These are phyloP conservation scores for Gynochthodes officinalis DNA, from an alignment of 257 asterid genomes.

Conservation along the genomic window DNA sequence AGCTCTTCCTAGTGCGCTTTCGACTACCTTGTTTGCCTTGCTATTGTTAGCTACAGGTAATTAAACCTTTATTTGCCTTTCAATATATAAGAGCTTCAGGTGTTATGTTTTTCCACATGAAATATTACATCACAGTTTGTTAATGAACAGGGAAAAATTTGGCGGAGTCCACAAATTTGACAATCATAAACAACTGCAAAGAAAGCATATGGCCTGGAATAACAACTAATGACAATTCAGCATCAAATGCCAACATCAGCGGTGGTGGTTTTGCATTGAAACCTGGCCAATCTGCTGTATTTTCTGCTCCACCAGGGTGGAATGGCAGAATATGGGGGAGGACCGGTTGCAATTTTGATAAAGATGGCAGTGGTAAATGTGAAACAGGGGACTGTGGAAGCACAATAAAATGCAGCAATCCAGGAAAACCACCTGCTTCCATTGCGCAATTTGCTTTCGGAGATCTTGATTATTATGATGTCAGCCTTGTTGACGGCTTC, in stretches of 20 bases:
- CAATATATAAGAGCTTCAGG: no score
- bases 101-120: background rate
- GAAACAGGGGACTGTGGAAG: slow-evolving; percentile 58
- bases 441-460: slow-evolving; percentile 63
- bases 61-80: background rate
- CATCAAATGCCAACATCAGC: slow-evolving; percentile 34
- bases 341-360: slow-evolving; percentile 53
- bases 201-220: slow-evolving; percentile 71
- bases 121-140: background rate
- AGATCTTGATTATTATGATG: slow-evolving; percentile 47
- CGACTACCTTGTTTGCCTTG: slow-evolving; percentile 21
- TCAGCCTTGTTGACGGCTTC: slow-evolving; percentile 74
- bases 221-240: slow-evolving; percentile 35
- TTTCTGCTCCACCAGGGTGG: slow-evolving; percentile 49
- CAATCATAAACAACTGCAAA: slow-evolving; percentile 52
- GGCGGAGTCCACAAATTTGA: slow-evolving; percentile 38
- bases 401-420: slow-evolving; percentile 34
- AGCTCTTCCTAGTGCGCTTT: slow-evolving; percentile 6
- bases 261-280: slow-evolving; percentile 47
- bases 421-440: slow-evolving; percentile 58
- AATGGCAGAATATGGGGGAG: slow-evolving; percentile 70
- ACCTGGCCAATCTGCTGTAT: slow-evolving; percentile 50
- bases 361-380: slow-evolving; percentile 45
- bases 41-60: slow-evolving; percentile 44
- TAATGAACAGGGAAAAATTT: slow-evolving; percentile 30